These are phyloP conservation scores for Ceratobasidium sp. DNA, from an alignment of 1,284 basidiomycete genomes.

Conservation along the genomic window DNA sequence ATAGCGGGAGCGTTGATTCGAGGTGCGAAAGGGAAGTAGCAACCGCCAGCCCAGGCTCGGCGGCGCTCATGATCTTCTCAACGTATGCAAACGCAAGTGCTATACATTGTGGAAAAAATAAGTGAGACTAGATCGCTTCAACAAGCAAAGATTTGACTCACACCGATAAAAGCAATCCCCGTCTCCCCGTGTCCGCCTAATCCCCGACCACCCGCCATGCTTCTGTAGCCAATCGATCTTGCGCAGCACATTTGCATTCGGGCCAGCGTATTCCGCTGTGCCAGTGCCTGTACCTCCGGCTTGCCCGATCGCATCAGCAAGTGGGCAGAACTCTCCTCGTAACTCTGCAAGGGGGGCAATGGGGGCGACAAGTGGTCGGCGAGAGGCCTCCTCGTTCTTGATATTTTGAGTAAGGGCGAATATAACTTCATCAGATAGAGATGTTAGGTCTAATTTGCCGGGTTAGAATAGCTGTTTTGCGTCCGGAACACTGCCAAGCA, in stretches of 20 bases:
- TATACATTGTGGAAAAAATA: constrained; percentile 51
- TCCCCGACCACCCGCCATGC: constrained; percentile 65
- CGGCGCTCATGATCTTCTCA: constrained; percentile 64
- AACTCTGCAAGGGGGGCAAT: constrained; percentile 35
- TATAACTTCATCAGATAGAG: constrained; percentile 46
- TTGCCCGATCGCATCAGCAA: neutral
- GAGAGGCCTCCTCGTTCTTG: constrained; percentile 46
- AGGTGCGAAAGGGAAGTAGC: constrained; percentile 66
- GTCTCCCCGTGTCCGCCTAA: constrained; percentile 75
- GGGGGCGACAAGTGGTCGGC: constrained; percentile 29
- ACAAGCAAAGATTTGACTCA: neutral
- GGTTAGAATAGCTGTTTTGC: neutral
- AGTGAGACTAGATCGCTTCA: neutral
- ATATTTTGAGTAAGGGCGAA: constrained; percentile 46
- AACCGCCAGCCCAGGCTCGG: constrained; percentile 61
- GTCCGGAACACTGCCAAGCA: neutral
- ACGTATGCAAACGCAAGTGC: constrained; percentile 77
- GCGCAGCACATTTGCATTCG: constrained; percentile 64
- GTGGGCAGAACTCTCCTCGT: constrained; percentile 31
- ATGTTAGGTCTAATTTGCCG: constrained; percentile 16
- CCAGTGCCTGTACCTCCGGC: neutral
- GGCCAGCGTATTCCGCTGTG: constrained; percentile 70
- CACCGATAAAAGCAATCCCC: constrained; percentile 86
- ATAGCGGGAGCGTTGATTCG: constrained; percentile 62
- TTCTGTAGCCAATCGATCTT: constrained; percentile 71